Percentiles rank a stretch among this genome's conserved stretches.
Conservation (phyloP, 2,329 filamentous ascomycete genomes). For the Colletotrichum orchidophilum region DNA sequence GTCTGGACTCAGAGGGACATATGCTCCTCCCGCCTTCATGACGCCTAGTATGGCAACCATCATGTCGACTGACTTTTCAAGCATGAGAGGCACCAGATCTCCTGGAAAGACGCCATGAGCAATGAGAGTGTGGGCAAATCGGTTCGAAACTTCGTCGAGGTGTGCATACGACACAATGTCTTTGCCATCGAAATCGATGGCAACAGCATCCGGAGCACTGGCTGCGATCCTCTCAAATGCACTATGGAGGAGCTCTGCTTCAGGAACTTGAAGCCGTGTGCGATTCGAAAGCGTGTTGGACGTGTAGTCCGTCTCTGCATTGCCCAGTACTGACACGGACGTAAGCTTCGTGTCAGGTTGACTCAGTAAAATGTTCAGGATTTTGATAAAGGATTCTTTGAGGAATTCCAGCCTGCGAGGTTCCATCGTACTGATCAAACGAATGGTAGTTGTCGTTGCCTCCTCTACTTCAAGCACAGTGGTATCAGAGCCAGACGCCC, state of each 20-base stretch:
- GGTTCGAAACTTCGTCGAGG: constrained; percentile 9
- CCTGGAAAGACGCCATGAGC: background rate
- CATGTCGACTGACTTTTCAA: constrained; percentile 34
- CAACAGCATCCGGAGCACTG: background rate
- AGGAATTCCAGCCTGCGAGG: constrained; percentile 16
- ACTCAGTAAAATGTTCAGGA: constrained; percentile 1
- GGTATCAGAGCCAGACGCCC: background rate
- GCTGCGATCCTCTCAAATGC: constrained; percentile 22
- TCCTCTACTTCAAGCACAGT: constrained; percentile 6
- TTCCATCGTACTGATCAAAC: constrained; percentile 21
- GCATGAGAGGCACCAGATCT: constrained; percentile 13
- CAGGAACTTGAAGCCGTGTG: background rate
- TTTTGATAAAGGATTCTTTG: constrained; percentile 9
- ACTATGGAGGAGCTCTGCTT: constrained; percentile 18
- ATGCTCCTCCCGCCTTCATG: constrained; percentile 35
- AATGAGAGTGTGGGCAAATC: constrained; percentile 3
- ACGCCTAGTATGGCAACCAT: constrained; percentile 35
- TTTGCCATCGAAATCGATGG: constrained; percentile 19
- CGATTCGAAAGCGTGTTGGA: constrained; percentile 8
- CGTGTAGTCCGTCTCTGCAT: constrained; percentile 5
- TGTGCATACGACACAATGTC: constrained; percentile 14
- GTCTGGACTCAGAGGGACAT: constrained; percentile 36
- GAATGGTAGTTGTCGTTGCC: background rate
- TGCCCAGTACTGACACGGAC: constrained; percentile 4
- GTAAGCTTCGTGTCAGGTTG: background rate